Evolutionary conservation across 345 rosid genomes (phyloP), one percentile per base, ranked within the genome.

Genomic region (Populus alba): DNA sequence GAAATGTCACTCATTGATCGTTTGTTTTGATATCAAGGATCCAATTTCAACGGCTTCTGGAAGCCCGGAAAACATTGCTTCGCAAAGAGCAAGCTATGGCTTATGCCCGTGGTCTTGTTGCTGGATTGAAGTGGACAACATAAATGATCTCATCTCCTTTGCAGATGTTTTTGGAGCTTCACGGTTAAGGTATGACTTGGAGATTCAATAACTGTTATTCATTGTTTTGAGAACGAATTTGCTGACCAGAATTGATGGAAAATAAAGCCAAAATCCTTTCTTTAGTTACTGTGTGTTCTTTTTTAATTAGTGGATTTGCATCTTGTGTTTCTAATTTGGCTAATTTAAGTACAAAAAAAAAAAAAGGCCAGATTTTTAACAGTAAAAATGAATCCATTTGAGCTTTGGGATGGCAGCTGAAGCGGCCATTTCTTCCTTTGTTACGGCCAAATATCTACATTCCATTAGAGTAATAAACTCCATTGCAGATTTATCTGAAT

Each of bases 21-120:
- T 27, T 77, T 83, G 75, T 74, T 75, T 39, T 75, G 27, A 68
- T 78, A 61, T 69, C 29, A 27, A 90, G 97, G 87, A 85, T 89
- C 81, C 95, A 89, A 84, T 97, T 92, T 76, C 97, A 88, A 71
- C 86, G 90, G 75, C 86, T 92, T 71, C 80, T 90, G 80, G 94
- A 89, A 85, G 89, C 97, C 12, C 84, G 92, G 43, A 90, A 87
- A 79, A 82, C 86, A 8, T 85, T 91, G 81, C 97, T 94, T 49
- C 85, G 85, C 71, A 87, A 85, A 80, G 95, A 92, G 84, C 98
- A 91, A 84, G 97, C 97, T 25, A 95, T 92, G 97, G 93, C 90
- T 3, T 92, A 88, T 80, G 97, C 94, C n/a, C 87, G 94, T 69
- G 94, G 95, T 12, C 86, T 87, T 65, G 97, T 87, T 83, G 92